Percentiles rank a stretch among this genome's conserved stretches.
Evolutionary conservation across 1,139 yeast genomes (phyloP).

Genomic region (Geotrichum macrosporum): DNA sequence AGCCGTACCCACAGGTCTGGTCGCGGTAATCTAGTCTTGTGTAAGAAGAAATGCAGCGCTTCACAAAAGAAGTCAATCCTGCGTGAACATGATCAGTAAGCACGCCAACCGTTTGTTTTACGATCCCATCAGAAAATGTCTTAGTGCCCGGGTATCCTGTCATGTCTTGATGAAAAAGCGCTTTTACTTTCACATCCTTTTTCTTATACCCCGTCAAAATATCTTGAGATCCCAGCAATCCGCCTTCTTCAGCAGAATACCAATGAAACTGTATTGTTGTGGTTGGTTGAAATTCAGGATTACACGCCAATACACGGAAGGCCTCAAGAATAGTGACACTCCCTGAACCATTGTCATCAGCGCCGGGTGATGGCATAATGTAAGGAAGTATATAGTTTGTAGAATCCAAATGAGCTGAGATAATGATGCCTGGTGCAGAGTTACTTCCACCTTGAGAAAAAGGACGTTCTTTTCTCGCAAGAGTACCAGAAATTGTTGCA

Average conservation of each 20-base stretch:
- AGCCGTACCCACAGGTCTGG: constrained; percentile 83
- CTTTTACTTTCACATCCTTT: constrained; percentile 48
- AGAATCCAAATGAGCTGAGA: constrained; percentile 91
- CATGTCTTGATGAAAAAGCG: constrained; percentile 94
- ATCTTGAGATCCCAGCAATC: constrained; percentile 80
- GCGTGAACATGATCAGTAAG: constrained; percentile 68
- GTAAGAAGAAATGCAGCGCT: background rate
- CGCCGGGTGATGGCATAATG: constrained; percentile 79
- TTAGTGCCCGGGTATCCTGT: constrained; percentile 68
- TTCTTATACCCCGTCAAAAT: constrained; percentile 48
- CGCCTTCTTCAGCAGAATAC: constrained; percentile 94
- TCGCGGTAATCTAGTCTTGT: constrained; percentile 58
- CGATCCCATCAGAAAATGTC: constrained; percentile 57
- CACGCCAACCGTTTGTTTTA: constrained; percentile 69
- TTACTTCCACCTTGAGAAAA: no score
- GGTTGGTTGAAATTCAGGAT: constrained; percentile 49
- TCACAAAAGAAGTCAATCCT: constrained; percentile 55
- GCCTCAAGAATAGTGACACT: constrained; percentile 75
- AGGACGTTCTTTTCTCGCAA: no score
- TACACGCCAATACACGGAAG: constrained; percentile 50
- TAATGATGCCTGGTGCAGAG: constrained; percentile 60
- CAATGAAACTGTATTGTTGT: constrained; percentile 89
- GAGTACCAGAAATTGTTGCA: constrained; percentile 45
- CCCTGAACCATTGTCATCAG: constrained; percentile 94
- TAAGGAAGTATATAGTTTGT: constrained; percentile 70